Evolutionary conservation across 2,329 filamentous ascomycete species (phyloP).

Genomic region (Colletotrichum sp.): DNA sequence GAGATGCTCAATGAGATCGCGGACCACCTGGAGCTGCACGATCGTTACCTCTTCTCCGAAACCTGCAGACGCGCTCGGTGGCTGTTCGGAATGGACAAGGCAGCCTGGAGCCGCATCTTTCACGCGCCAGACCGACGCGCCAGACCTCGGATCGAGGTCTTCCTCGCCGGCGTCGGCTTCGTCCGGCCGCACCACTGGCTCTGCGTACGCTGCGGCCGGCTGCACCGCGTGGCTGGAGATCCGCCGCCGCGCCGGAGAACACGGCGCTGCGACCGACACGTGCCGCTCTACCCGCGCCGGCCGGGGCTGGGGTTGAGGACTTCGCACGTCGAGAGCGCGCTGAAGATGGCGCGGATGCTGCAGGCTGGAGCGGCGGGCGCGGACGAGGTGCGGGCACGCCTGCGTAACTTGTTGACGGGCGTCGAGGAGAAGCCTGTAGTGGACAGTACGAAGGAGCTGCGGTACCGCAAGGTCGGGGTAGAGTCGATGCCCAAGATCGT

Average conservation of each 20-base stretch:
- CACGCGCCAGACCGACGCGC: too few relatives aligned
- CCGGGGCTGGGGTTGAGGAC: background rate
- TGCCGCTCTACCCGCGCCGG: background rate
- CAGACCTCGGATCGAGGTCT: background rate
- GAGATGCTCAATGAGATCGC: background rate
- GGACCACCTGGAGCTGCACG: background rate
- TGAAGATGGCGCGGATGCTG: background rate
- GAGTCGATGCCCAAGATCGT: background rate
- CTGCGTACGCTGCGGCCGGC: background rate
- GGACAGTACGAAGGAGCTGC: background rate
- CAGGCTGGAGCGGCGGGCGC: background rate
- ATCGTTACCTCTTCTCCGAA: background rate
- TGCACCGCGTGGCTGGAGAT: background rate
- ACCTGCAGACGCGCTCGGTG: background rate
- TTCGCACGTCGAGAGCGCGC: background rate
- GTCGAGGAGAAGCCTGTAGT: background rate
- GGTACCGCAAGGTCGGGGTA: fast-evolving
- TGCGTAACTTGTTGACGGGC: background rate
- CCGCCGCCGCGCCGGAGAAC: background rate
- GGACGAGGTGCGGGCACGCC: fast-evolving
- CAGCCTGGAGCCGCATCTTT: fast-evolving
- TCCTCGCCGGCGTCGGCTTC: background rate
- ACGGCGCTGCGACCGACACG: fast-evolving
- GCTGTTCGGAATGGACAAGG: background rate
- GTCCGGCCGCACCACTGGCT: background rate